Evolutionary conservation across 305 asterid genomes (phyloP), one percentile per base, ranked within the genome.

Genomic region (Fraxinus velutina): DNA sequence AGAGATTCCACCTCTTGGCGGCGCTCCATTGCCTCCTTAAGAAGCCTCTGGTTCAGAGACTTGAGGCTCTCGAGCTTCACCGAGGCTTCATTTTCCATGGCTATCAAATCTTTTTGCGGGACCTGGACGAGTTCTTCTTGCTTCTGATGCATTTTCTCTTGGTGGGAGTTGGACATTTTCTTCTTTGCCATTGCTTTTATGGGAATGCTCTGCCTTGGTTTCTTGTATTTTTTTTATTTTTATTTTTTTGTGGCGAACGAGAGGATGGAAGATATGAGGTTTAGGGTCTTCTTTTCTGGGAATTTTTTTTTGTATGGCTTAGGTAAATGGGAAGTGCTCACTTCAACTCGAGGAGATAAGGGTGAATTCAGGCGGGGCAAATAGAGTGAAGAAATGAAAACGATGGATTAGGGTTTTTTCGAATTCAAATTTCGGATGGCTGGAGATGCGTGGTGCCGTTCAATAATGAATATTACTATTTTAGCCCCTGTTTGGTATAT

Each of bases 1-100:
- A 93, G 93, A 33, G 94, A 83, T 6, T 86, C 92, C 80, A 94
- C 90, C 86, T 88, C 90, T 80, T 91, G 89, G 66, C 98, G 93
- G 57, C 92, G 90, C 85, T 89, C 96, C 66, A 84, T n/a, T 0
- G 92, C 86, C 87, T 93, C 93, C 86, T 86, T 91, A 0, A 94
- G 84, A 57, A 94, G 94, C 83, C 85, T 85, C 33, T 74, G 87
- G 33, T 94, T 94, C 24, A 94, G 90, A 1, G 91, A 85, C 83
- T 91, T 94, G 70, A 94, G 91, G 55, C 33, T 88, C 66, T 94
- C 90, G 4, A 92, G 52, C 87, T 92, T 91, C 84, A 87, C 93
- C 6, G 86, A 74, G 10, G 86, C 90, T 21, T 90, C 90, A 21
- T 90, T 37, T 30, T 88, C 93, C 94, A 88, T 88, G 47, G 87